Evolutionary conservation across 75 land plant genomes (phyloP).

Genomic region (Gnetum montanum): DNA sequence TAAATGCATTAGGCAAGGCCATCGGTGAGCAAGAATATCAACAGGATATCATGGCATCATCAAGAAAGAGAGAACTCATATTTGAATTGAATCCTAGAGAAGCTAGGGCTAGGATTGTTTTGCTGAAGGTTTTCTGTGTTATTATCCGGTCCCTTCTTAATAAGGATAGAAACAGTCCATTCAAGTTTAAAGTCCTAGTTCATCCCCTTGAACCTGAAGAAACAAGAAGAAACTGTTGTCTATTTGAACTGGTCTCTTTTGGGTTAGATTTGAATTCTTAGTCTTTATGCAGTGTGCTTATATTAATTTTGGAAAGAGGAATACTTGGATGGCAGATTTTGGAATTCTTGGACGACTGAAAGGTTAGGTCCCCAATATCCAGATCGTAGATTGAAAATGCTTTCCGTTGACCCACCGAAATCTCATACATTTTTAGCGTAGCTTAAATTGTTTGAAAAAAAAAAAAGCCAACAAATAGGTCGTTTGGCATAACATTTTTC

Average conservation of each 20-base stretch:
- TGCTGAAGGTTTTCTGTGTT: not conserved
- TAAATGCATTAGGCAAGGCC: not conserved
- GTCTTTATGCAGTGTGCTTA: no score
- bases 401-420: no score
- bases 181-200: slow-evolving; percentile 3
- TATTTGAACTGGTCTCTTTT: slow-evolving; percentile 5
- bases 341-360: no score
- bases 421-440: no score
- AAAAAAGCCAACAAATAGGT: no score
- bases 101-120: not conserved
- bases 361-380: no score
- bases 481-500: no score
- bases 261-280: not conserved
- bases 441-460: no score
- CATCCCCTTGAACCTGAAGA: slow-evolving; percentile 1
- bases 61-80: not conserved
- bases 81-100: not conserved
- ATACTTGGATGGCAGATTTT: no score
- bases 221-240: not conserved
- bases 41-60: slow-evolving; percentile 1
- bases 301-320: no score
- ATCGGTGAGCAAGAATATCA: not conserved
- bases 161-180: slow-evolving; percentile 7
- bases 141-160: not conserved
- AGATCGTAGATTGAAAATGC: no score